Conservation (phyloP, 768 basidiomycete species). For the Hebeloma cylindrosporum region DNA sequence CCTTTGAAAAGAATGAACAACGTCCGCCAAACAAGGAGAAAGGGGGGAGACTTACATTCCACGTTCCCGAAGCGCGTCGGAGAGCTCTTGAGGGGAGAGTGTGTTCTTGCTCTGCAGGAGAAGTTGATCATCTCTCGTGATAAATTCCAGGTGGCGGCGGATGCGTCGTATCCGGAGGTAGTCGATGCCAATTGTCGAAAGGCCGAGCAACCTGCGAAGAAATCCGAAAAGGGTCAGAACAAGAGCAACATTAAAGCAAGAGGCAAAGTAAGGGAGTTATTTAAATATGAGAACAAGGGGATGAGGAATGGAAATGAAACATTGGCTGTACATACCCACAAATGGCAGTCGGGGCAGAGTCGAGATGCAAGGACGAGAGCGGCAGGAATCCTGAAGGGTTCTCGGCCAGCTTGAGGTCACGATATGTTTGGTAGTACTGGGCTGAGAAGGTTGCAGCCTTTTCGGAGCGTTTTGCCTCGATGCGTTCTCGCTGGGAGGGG, state of each 20-base stretch:
- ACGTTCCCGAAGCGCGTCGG: slow-evolving; percentile 70
- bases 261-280: neutral
- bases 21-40: neutral
- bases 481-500: slow-evolving; percentile 73
- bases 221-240: slow-evolving; percentile 11
- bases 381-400: slow-evolving; percentile 35
- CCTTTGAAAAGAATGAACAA: too few species aligned
- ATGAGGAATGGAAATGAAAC: slow-evolving; percentile 3
- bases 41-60: slow-evolving; percentile 53
- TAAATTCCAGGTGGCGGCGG: slow-evolving; percentile 39
- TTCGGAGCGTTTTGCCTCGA: slow-evolving; percentile 51
- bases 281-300: neutral
- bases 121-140: slow-evolving; percentile 65
- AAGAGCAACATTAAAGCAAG: too few species aligned
- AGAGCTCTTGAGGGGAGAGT: slow-evolving; percentile 55
- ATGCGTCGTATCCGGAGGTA: slow-evolving; percentile 45
- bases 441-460: slow-evolving; percentile 43
- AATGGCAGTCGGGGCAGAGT: slow-evolving; percentile 41
- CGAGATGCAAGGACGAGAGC: slow-evolving; percentile 28
- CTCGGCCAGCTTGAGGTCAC: slow-evolving; percentile 32
- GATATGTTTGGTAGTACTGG: slow-evolving; percentile 37
- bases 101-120: slow-evolving; percentile 50
- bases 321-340: slow-evolving; percentile 52
- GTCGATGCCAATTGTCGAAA: slow-evolving; percentile 46
- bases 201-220: slow-evolving; percentile 39